These are phyloP conservation scores for Talaromyces pinophilus DNA, from an alignment of 2,329 filamentous ascomycete species.

Conservation along the genomic window DNA sequence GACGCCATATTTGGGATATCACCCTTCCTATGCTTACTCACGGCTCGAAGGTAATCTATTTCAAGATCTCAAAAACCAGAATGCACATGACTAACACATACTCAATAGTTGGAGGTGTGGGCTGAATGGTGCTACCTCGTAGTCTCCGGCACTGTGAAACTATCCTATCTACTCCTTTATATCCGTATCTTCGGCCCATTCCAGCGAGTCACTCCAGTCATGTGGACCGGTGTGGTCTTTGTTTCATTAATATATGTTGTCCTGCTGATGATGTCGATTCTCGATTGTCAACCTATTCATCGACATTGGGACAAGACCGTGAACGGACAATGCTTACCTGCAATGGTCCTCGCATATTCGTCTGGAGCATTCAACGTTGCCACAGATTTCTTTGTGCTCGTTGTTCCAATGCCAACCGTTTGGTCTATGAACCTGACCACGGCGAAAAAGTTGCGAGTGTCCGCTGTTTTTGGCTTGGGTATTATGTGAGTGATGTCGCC, in stretches of 20 bases:
- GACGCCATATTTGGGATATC: slow-evolving; percentile 13
- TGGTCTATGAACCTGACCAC: slow-evolving; percentile 9
- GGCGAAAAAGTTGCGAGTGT: slow-evolving; percentile 2
- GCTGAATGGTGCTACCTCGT: slow-evolving; percentile 15
- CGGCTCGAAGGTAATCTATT: slow-evolving; percentile 10
- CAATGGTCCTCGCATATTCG: slow-evolving; percentile 9
- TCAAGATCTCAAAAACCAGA: not conserved
- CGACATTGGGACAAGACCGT: slow-evolving; percentile 6
- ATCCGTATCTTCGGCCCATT: slow-evolving; percentile 15
- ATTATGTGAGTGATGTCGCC: not conserved
- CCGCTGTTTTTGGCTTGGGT: slow-evolving; percentile 13
- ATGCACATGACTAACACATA: not conserved
- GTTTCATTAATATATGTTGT: slow-evolving; percentile 13
- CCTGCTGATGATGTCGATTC: slow-evolving; percentile 14
- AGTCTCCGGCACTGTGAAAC: slow-evolving; percentile 10
- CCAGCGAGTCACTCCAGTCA: slow-evolving; percentile 11
- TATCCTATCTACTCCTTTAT: slow-evolving; percentile 12
- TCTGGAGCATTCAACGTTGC: slow-evolving; percentile 16
- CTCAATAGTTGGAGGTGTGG: slow-evolving; percentile 12
- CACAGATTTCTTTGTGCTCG: slow-evolving; percentile 14
- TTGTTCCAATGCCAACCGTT: slow-evolving; percentile 13
- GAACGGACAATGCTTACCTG: slow-evolving; percentile 4
- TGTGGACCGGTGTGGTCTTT: slow-evolving; percentile 10
- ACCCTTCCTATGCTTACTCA: slow-evolving; percentile 9
- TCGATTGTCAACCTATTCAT: slow-evolving; percentile 17